These are phyloP conservation scores for Zelonia costaricensis DNA, from an alignment of 208 protist genomes.

Conservation along the genomic window DNA sequence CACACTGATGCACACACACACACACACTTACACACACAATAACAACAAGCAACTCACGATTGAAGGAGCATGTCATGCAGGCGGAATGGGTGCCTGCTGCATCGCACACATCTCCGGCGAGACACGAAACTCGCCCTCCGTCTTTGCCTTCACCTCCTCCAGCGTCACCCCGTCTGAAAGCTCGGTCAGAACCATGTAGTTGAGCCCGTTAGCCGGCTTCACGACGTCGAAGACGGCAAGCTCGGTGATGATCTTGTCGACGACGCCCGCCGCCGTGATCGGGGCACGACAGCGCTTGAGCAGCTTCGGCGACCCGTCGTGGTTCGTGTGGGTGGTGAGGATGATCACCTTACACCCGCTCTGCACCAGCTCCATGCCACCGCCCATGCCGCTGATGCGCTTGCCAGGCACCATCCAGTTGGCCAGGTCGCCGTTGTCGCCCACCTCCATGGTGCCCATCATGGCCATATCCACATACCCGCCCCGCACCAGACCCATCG, in stretches of 20 bases:
- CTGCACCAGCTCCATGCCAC: constrained; percentile 94
- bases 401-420: constrained; percentile 97
- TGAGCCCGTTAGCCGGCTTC: constrained; percentile 6
- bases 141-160: constrained; percentile 71
- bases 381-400: constrained; percentile 96
- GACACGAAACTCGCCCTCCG: constrained; percentile 51
- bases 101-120: constrained; percentile 33
- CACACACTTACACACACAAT: too few species aligned
- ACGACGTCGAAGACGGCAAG: constrained; percentile 92
- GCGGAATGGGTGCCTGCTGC: constrained; percentile 27
- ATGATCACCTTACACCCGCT: constrained; percentile 87
- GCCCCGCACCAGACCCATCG: constrained; percentile 95
- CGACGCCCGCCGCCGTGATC: constrained; percentile 78
- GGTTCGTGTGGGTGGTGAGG: constrained; percentile 94
- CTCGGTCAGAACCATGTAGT: constrained; percentile 79
- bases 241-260: constrained; percentile 95
- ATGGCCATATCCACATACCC: constrained; percentile 95
- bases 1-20: too few species aligned
- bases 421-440: constrained; percentile 91
- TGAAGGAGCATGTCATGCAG: neutral
- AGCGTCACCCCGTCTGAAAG: constrained; percentile 75
- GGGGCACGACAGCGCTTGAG: constrained; percentile 82
- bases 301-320: constrained; percentile 85
- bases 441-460: constrained; percentile 93
- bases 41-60: too few species aligned